Conservation (phyloP, 2,329 filamentous ascomycete genomes). For the Plectosphaerella sp. region DNA sequence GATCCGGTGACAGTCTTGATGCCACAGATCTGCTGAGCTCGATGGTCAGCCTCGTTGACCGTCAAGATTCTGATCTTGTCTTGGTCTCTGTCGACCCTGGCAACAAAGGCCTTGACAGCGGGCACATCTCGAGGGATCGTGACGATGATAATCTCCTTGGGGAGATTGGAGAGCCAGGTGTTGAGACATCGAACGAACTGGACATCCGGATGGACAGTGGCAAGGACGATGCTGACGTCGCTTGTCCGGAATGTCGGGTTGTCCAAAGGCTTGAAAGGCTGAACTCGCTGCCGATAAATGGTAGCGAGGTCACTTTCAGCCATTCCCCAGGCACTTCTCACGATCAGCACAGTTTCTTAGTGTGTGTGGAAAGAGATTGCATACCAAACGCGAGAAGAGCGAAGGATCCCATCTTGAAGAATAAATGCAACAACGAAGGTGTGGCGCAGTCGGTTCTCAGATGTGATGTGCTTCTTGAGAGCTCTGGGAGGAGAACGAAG, state of each 20-base stretch:
- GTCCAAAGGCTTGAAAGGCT: neutral
- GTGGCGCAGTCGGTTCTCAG: too few relatives aligned
- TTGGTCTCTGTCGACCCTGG: neutral
- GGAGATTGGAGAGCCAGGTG: slow-evolving; percentile 16
- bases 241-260: slow-evolving; percentile 1
- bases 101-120: slow-evolving; percentile 6
- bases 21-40: slow-evolving; percentile 17
- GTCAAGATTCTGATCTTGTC: slow-evolving; percentile 12
- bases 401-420: too few relatives aligned
- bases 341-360: neutral
- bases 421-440: too few relatives aligned
- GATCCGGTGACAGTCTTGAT: slow-evolving; percentile 14
- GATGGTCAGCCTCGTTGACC: slow-evolving; percentile 17
- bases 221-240: slow-evolving; percentile 21
- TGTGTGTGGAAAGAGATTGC: neutral
- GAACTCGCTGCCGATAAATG: neutral
- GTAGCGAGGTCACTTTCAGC: neutral
- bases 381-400: neutral
- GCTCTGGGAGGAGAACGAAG: too few relatives aligned
- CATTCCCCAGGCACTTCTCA: neutral
- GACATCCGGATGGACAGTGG: slow-evolving; percentile 17
- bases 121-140: slow-evolving; percentile 10
- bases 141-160: slow-evolving; percentile 22
- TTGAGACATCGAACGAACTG: slow-evolving; percentile 13
- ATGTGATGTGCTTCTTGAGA: too few relatives aligned